Percentiles rank a stretch among this genome's conserved stretches.
These are phyloP conservation scores for Botrytis galanthina DNA, from an alignment of 2,329 filamentous ascomycete species.

Conservation along the genomic window DNA sequence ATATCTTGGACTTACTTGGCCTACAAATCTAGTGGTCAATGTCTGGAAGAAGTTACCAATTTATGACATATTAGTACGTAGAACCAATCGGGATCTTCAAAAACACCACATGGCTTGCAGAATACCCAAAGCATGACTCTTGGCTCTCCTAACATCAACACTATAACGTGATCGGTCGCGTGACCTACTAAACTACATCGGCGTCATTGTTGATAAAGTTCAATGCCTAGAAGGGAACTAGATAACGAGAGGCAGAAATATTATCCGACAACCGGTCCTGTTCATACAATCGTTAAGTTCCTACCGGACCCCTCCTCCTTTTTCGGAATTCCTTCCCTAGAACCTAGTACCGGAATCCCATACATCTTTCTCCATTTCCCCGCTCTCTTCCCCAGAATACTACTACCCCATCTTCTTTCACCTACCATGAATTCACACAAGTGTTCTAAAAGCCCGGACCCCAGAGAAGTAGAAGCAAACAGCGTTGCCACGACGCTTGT, in stretches of 20 bases:
- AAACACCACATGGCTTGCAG: background rate
- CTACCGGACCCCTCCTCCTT: background rate
- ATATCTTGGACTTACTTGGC: constrained; percentile 5
- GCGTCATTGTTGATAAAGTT: background rate
- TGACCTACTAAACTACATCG: background rate
- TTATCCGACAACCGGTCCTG: background rate
- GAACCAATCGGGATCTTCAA: background rate
- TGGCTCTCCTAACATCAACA: background rate
- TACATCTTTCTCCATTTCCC: background rate
- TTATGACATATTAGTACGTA: background rate
- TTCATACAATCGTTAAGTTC: background rate
- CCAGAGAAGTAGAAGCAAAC: background rate
- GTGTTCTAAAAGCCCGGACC: background rate
- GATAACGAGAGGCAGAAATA: background rate
- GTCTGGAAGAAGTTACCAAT: background rate
- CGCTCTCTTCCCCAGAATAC: background rate
- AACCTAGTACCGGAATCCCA: background rate
- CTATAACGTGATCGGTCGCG: background rate
- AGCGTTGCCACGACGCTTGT: background rate
- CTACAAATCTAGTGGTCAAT: background rate
- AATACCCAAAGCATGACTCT: background rate
- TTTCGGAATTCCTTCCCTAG: background rate
- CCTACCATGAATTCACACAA: background rate
- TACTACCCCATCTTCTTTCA: background rate
- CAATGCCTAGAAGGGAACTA: background rate